These are phyloP conservation scores for Apiospora arundinis DNA, from an alignment of 2,329 filamentous ascomycete species.

Conservation along the genomic window DNA sequence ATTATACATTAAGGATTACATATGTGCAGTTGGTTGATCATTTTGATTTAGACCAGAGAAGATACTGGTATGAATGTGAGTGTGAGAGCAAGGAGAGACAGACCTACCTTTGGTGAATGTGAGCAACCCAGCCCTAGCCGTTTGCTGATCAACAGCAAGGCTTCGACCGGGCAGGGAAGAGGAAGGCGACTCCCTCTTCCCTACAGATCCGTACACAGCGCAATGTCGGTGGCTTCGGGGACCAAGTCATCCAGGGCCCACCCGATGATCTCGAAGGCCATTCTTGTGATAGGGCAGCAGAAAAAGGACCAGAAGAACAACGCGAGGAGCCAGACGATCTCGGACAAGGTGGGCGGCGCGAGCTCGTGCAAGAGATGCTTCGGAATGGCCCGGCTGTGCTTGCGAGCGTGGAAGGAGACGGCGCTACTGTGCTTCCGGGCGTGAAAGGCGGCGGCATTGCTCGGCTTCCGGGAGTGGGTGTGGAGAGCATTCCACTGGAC, in stretches of 20 bases:
- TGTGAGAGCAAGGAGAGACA: background rate
- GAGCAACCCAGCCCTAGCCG: background rate
- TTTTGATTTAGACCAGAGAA: background rate
- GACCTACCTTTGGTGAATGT: background rate
- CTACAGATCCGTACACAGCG: background rate
- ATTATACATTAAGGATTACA: background rate
- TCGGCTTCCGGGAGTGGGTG: background rate
- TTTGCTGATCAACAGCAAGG: background rate
- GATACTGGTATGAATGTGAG: background rate
- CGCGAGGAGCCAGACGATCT: background rate
- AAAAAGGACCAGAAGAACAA: constrained; percentile 2
- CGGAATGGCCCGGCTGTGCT: background rate
- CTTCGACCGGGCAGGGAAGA: background rate
- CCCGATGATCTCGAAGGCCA: constrained; percentile 4
- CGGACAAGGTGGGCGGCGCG: background rate
- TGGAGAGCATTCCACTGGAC: background rate
- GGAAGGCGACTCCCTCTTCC: background rate
- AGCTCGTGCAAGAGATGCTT: constrained; percentile 9
- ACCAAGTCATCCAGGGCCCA: background rate
- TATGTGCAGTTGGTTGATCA: background rate
- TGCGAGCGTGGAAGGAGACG: background rate
- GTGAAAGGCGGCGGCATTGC: background rate
- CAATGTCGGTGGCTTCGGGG: constrained; percentile 11
- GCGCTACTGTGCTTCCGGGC: background rate
- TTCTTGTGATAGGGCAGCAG: background rate